A percentile compares a stretch with the other conserved stretches of the same genome.
These are phyloP conservation scores for Vigna mungo DNA, from an alignment of 306 rosid genomes.

Conservation along the genomic window DNA sequence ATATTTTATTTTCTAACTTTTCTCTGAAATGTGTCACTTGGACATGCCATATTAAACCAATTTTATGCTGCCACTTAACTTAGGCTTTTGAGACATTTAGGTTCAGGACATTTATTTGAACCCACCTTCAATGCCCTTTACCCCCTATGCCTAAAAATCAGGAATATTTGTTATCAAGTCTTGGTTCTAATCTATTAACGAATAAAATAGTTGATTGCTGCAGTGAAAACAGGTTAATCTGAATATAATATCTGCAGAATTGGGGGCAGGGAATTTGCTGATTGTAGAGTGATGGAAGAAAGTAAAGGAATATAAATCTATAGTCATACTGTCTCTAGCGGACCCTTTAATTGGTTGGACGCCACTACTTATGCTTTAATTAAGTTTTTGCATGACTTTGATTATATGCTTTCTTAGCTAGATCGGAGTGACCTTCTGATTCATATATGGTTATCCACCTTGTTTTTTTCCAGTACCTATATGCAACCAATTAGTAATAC, in stretches of 20 bases:
- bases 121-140: neutral
- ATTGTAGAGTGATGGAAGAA: neutral
- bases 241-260: neutral
- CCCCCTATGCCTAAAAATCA: neutral
- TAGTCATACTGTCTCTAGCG: constrained; percentile 2
- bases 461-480: constrained; percentile 26
- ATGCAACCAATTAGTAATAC: constrained; percentile 28
- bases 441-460: constrained; percentile 13
- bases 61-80: neutral
- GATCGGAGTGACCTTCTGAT: constrained; percentile 18
- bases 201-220: neutral
- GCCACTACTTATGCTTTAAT: neutral
- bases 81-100: neutral
- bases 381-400: neutral
- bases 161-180: neutral
- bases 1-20: too few relatives aligned
- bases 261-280: too few relatives aligned
- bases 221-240: constrained; percentile 26
- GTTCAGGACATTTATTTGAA: constrained; percentile 11
- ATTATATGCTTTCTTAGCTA: constrained; percentile 9
- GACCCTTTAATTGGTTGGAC: neutral
- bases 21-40: too few relatives aligned
- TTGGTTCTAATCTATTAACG: constrained; percentile 35
- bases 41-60: neutral
- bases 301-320: neutral